Evolutionary conservation across 2,329 filamentous ascomycete species (phyloP), one percentile per base, ranked within the genome.

Genomic region (Xylaria sp.): DNA sequence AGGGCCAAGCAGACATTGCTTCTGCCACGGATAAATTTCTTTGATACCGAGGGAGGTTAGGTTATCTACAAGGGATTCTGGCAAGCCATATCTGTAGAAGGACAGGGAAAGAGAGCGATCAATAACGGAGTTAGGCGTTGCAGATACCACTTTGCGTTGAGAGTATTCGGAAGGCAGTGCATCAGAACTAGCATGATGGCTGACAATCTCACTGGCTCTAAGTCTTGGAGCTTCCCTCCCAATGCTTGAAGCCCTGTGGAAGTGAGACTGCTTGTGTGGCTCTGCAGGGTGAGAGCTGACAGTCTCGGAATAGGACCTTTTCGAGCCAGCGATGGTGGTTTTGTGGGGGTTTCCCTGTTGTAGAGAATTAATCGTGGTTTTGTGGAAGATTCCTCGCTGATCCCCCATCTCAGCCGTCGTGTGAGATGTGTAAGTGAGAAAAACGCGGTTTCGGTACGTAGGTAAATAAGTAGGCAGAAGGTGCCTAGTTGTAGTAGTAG

Each of bases 11-110:
- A 94, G 80, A 70, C 91, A 94, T 60, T 88, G 87, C 53, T 89
- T 89, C 75, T 93, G 91, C 91, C 91, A 94, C 2, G 89, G 88
- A 69, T 93, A 93, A 62, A 93, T 93, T 67, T 83, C 84, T 42
- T 81, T 84, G 59, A 94, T 89, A n/a, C 90, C 90, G 40, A 91
- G 79, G 0, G 79, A 77, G 50, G 81, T 82, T 70, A 93, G 84
- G 70, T 92, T 93, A 17, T 80, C 76, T 2, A 91, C 84, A 40
- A 93, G 77, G 23, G 80, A 75, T 0, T 76, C 67, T 2, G 89
- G 87, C 14, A 94, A 79, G 8, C 79, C 84, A 77, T 92, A 94
- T 40, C 78, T 78, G 1, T 83, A 79, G 73, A 92, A 86, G 4
- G 82, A 82, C 31, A 94, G 79, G 14, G 83, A 86, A 17, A 92